Evolutionary conservation across 202 grass and related monocot species (phyloP), one percentile per base, ranked within the genome.

Genomic region (Eragrostis tef): DNA sequence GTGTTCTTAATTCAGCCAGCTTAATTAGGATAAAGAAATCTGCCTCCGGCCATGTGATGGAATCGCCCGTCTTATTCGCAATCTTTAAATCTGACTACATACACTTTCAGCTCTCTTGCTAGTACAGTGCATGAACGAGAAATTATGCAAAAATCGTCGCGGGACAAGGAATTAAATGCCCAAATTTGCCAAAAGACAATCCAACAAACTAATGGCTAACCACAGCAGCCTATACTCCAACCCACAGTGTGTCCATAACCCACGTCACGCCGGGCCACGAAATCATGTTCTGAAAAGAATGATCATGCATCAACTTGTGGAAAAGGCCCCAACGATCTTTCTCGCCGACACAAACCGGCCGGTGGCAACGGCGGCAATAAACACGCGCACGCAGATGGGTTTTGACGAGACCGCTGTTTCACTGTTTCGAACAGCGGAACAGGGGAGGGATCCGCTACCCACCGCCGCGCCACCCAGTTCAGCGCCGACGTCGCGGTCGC

Each of bases 1-100:
- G 34, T 39, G 34, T 39, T 39, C 34, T 39, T 46, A 11, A 46
- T 10, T 25, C 24, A 47, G 21, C 67, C 43, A 70, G 46, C 27
- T 70, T 20, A n/a, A n/a, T n/a, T n/a, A 70, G 67, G 67, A 70
- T 45, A 42, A 69, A 20, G 20, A 70, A 70, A 42, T 11, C 67
- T 70, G 42, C 45, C n/a, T 44, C 16, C 31, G 2, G 34, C 4
- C 43, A 70, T 70, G 67, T 47, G 67, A 15, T 22, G 16, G 20
- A 48, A 64, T 34, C 7, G 64, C 19, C 34, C 43, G 64, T 20
- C 34, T 43, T 43, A 44, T 67, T 44, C 42, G 12, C 43, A 46
- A 69, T 1, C 29, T 31, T 31, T 31, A 31, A 31, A 31, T 1
- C 29, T 31, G 29, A 31, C 29, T 2, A 31, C 0, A 9, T n/a